Conservation (phyloP, 2,329 filamentous ascomycete species). For the Colletotrichum tanaceti region DNA sequence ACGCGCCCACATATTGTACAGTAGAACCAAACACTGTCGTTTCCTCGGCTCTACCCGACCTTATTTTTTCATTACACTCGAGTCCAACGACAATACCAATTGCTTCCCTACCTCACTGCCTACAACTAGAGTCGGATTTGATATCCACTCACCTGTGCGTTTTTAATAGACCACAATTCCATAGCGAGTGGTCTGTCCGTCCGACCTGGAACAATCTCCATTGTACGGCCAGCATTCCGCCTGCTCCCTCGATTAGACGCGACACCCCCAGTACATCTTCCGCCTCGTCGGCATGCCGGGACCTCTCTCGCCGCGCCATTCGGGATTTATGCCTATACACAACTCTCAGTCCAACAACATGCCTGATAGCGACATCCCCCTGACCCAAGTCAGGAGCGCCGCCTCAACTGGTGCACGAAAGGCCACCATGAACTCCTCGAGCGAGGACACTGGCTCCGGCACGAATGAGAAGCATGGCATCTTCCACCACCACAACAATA, state of each 20-base stretch:
- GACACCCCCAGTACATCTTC: not conserved
- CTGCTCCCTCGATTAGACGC: constrained; percentile 25
- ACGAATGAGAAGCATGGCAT: constrained; percentile 61
- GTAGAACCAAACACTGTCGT: constrained; percentile 28
- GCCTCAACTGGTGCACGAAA: constrained; percentile 66
- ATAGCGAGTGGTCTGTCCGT: constrained; percentile 14
- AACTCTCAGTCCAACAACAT: constrained; percentile 48
- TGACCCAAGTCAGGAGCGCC: constrained; percentile 66
- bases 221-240: constrained; percentile 15
- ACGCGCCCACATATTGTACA: constrained; percentile 10
- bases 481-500: constrained; percentile 50
- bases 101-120: constrained; percentile 11
- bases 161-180: constrained; percentile 30
- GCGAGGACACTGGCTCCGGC: constrained; percentile 47
- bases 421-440: constrained; percentile 53
- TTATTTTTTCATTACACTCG: not conserved
- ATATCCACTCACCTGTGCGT: constrained; percentile 32
- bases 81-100: constrained; percentile 16
- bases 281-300: constrained; percentile 41
- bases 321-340: constrained; percentile 59
- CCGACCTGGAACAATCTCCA: not conserved
- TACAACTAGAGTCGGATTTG: constrained; percentile 29
- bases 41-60: constrained; percentile 20
- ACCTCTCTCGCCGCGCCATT: constrained; percentile 53
- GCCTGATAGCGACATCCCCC: constrained; percentile 62